phyloP scores from a whole-genome alignment of 768 basidiomycete genomes.

The Auricularia sp. region DNA sequence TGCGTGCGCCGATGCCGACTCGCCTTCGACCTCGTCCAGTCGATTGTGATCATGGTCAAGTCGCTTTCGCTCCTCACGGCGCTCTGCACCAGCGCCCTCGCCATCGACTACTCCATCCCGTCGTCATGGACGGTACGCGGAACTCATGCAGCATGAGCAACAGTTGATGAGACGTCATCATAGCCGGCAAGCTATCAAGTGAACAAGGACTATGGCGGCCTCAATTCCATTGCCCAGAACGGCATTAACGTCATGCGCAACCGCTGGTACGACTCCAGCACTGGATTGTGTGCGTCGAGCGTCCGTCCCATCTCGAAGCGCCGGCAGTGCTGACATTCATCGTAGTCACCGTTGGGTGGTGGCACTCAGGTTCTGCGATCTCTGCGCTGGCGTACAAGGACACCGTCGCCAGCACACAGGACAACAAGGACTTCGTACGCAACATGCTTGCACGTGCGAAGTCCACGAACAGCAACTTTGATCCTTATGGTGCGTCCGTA shows the following conservation, averaged over 20 bases:
- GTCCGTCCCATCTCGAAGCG: not conserved
- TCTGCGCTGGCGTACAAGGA: slow-evolving; percentile 1
- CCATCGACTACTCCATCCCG: not conserved
- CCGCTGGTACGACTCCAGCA: not conserved
- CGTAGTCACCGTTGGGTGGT: not conserved
- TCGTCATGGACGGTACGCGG: not conserved
- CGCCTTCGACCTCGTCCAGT: too few species aligned
- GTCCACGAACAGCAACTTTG: not conserved
- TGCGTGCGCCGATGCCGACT: too few species aligned
- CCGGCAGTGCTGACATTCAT: not conserved
- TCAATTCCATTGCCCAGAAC: not conserved
- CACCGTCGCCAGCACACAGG: not conserved
- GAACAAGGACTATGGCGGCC: not conserved
- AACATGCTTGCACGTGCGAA: not conserved
- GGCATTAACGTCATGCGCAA: not conserved
- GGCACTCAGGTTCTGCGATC: not conserved
- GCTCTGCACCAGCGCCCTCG: not conserved
- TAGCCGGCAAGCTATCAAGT: not conserved
- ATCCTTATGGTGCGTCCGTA: not conserved
- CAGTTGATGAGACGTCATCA: not conserved
- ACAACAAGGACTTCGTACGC: not conserved
- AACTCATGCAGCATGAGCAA: not conserved
- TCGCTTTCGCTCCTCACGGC: not conserved
- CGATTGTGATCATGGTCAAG: not conserved
- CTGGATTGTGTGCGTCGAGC: not conserved